Evolutionary conservation across 1,284 basidiomycete genomes (phyloP).

Genomic region (Boletus hoseneyae): DNA sequence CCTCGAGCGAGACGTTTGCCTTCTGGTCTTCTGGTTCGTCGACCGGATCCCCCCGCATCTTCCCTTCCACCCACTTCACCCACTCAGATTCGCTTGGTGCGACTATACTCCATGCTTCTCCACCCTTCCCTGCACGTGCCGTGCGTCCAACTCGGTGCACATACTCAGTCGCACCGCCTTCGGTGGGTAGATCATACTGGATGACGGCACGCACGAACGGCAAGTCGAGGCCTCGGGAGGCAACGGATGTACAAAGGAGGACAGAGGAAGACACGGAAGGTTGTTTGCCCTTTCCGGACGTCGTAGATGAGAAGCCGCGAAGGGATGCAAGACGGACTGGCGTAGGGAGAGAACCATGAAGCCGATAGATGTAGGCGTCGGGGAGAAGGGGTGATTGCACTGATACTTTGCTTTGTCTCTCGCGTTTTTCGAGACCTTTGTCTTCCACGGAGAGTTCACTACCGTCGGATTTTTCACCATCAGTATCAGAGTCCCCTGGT

Average conservation of each 20-base stretch:
- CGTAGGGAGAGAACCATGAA: constrained; percentile 91
- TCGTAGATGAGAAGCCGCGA: constrained; percentile 68
- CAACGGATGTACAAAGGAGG: constrained; percentile 94
- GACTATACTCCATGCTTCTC: constrained; percentile 94
- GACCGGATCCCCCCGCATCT: constrained; percentile 59
- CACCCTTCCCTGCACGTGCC: constrained; percentile 90
- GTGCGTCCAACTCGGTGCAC: constrained; percentile 97
- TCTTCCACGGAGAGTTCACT: constrained; percentile 27
- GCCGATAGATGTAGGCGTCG: constrained; percentile 79
- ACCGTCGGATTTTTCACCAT: constrained; percentile 32
- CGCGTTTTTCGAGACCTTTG: constrained; percentile 27
- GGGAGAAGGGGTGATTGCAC: constrained; percentile 78
- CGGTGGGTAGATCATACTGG: constrained; percentile 97
- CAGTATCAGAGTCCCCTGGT: constrained; percentile 25
- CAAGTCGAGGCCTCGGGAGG: constrained; percentile 95
- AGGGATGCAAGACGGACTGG: constrained; percentile 81
- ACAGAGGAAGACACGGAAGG: constrained; percentile 53
- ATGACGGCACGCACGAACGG: constrained; percentile 93
- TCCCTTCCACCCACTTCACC: constrained; percentile 83
- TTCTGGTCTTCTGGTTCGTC: constrained; percentile 31
- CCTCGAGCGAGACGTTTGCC: constrained; percentile 51
- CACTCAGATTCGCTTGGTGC: constrained; percentile 84
- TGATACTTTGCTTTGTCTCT: constrained; percentile 40
- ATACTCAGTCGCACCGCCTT: constrained; percentile 95
- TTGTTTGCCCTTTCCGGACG: constrained; percentile 34